Evolutionary conservation across 805 yeast genomes (phyloP).

Genomic region (Yueomyces sp.): DNA sequence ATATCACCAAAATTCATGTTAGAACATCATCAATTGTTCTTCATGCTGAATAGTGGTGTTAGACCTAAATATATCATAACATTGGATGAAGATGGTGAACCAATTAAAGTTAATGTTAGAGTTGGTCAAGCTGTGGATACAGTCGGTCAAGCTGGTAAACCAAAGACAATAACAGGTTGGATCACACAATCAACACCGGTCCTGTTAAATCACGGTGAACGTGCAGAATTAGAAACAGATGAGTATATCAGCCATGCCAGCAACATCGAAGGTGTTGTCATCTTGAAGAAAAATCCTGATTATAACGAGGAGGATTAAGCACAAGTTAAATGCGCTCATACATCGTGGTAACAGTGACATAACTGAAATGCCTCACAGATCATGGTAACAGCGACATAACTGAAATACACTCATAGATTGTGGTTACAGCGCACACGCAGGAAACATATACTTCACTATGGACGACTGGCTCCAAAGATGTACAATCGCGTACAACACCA

Average conservation of each 20-base stretch:
- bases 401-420: too few species aligned
- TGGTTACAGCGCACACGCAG: too few species aligned
- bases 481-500: too few species aligned
- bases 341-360: too few species aligned
- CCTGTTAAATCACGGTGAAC: slow-evolving; percentile 79
- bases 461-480: too few species aligned
- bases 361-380: too few species aligned
- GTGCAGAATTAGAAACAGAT: slow-evolving; percentile 86
- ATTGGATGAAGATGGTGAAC: slow-evolving; percentile 80
- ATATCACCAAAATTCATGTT: slow-evolving; percentile 80
- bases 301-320: slow-evolving; percentile 44
- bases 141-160: slow-evolving; percentile 98
- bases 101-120: slow-evolving; percentile 88
- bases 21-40: slow-evolving; percentile 71
- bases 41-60: slow-evolving; percentile 74
- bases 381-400: too few species aligned
- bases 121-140: slow-evolving; percentile 99
- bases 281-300: slow-evolving; percentile 83
- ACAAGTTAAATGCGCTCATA: not conserved
- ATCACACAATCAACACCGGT: slow-evolving; percentile 98
- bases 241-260: slow-evolving; percentile 76
- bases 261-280: slow-evolving; percentile 85
- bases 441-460: too few species aligned
- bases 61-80: slow-evolving; percentile 90
- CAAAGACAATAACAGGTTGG: slow-evolving; percentile 99